phyloP scores from a whole-genome alignment of 345 rosid genomes.

The Ceriops tagal region DNA sequence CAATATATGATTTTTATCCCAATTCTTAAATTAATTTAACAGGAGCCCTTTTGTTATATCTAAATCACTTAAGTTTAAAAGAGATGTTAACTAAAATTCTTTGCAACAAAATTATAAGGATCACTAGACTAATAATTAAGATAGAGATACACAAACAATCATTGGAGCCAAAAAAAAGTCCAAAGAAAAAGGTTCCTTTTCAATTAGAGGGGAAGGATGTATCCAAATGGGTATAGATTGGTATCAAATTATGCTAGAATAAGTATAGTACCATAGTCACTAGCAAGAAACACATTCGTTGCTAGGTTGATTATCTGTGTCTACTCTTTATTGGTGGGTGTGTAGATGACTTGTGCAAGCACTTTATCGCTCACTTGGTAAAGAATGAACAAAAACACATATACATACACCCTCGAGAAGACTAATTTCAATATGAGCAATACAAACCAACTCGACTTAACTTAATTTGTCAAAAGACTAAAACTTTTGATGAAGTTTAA shows the following conservation, averaged over 20 bases:
- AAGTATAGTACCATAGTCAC: constrained; percentile 14
- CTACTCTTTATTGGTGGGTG: constrained; percentile 6
- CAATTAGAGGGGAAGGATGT: constrained; percentile 9
- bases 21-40: not conserved
- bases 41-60: not conserved
- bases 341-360: constrained; percentile 10
- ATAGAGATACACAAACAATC: constrained; percentile 19
- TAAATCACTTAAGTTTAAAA: not conserved
- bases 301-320: constrained; percentile 17
- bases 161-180: constrained; percentile 25
- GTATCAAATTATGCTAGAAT: constrained; percentile 16
- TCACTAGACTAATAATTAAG: constrained; percentile 10
- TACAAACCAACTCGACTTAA: no score
- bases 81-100: constrained; percentile 14
- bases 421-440: constrained; percentile 1
- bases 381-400: not conserved
- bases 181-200: constrained; percentile 18
- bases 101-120: constrained; percentile 7
- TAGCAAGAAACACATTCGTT: constrained; percentile 21
- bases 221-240: constrained; percentile 9
- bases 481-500: no score
- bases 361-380: not conserved
- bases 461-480: no score
- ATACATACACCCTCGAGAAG: not conserved
- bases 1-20: not conserved